Evolutionary conservation across 2,329 filamentous ascomycete genomes (phyloP), one percentile per base, ranked within the genome.

Genomic region (Exophiala lecanii-corni): DNA sequence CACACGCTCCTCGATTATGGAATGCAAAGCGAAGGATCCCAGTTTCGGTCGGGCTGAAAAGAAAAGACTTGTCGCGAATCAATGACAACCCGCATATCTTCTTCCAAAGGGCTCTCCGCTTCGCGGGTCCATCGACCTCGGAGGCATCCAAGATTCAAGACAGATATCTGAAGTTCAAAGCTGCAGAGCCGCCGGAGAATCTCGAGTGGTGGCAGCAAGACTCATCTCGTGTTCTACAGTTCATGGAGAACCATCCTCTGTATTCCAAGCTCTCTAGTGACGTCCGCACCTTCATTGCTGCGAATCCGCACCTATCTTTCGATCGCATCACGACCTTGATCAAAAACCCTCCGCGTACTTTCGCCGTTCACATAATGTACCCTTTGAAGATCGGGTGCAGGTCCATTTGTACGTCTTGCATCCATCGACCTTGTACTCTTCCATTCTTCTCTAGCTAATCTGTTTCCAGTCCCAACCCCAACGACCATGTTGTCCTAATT

Each of bases 401-500:
- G 60, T 74, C 43, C 71, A 66, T 55, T 62, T 74, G 70, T 72
- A 62, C n/a, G 64, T 46, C 3, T 15, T 23, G 13, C 34, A 16
- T 17, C 7, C 16, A 10, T 17, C 33, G n/a, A n/a, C 17, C 17
- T 20, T 12, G 28, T 20, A 31, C 21, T 37, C n/a, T 21, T n/a
- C 6, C 30, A 13, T 9, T 23, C 23, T 23, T 28, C 36, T 16
- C 17, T 44, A 35, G 32, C 26, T 31, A 30, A 9, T 18, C 15
- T 26, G 12, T 59, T 95, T 89, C n/a, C 41, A 51, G 49, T 31
- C 49, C 49, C 5, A 19, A 41, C 47, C 91, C 91, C 39, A 81
- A 84, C 61, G 86, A 94, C 69, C 78, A 81, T 53, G 72, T 97
- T 60, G 82, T 84, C 48, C 78, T 97, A 59, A 72, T 94, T 57